A percentile compares a stretch with the other conserved stretches of the same genome.
Evolutionary conservation across 805 yeast species (phyloP).

Genomic region (Nakazawaea ambrosiae): DNA sequence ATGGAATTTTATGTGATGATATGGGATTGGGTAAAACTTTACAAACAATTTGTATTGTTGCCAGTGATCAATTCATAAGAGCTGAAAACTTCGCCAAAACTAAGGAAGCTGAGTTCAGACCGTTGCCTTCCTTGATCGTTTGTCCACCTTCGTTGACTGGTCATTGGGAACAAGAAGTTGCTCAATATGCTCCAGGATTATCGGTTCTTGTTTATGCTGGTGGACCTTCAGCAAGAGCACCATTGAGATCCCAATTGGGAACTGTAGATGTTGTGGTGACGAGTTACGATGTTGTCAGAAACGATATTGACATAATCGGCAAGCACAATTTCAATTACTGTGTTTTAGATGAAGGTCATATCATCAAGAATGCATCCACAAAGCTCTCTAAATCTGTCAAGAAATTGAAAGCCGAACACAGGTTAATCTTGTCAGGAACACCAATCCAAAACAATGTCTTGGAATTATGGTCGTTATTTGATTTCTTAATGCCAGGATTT

Average conservation of each 20-base stretch:
- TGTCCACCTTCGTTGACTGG: slow-evolving; percentile 99
- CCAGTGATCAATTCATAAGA: slow-evolving; percentile 90
- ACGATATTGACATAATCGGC: slow-evolving; percentile 65
- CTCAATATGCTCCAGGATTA: slow-evolving; percentile 83
- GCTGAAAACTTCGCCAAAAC: slow-evolving; percentile 61
- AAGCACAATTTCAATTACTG: slow-evolving; percentile 79
- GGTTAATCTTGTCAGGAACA: slow-evolving; percentile 90
- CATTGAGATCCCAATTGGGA: slow-evolving; percentile 44
- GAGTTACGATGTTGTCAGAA: slow-evolving; percentile 93
- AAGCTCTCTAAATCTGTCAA: slow-evolving; percentile 88
- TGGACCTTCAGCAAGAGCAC: slow-evolving; percentile 66
- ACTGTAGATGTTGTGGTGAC: slow-evolving; percentile 84
- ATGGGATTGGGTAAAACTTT: slow-evolving; percentile 98
- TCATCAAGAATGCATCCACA: slow-evolving; percentile 85
- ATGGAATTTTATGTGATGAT: slow-evolving; percentile 97
- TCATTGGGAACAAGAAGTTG: slow-evolving; percentile 96
- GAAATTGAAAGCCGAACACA: slow-evolving; percentile 73
- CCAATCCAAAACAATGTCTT: slow-evolving; percentile 97
- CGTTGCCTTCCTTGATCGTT: slow-evolving; percentile 75
- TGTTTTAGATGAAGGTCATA: slow-evolving; percentile 96
- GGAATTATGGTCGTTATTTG: slow-evolving; percentile 96
- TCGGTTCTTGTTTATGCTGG: slow-evolving; percentile 87
- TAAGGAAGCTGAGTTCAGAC: slow-evolving; percentile 56
- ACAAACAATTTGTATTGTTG: slow-evolving; percentile 94
- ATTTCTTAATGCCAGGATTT: slow-evolving; percentile 97